Base-by-base conservation (phyloP, 345 rosid species). In the Corchorus capsularis region DNA sequence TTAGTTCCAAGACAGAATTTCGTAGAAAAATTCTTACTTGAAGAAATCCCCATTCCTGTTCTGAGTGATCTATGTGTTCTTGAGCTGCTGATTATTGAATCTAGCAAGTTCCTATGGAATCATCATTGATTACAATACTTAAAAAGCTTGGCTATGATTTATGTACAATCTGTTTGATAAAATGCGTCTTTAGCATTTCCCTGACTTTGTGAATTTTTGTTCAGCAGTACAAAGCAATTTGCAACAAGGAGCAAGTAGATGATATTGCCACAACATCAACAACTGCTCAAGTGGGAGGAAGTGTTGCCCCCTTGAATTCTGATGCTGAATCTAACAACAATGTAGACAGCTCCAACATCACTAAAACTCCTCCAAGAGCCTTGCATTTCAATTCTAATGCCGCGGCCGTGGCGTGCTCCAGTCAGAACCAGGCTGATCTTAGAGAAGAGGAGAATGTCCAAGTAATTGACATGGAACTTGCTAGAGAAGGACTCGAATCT, bases 221-320 rank as follows among this genome's bases (percentile, higher is more conserved):
- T 11, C 20, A 35, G 7, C 76, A 76, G 85, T 63, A 5, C 55
- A 50, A 16, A 49, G 59, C 62, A 32, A 5, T 72, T 37, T 68
- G 68, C 20, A 27, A 47, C 45, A 20, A 41, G 9, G 46, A 41
- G n/a, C 69, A 41, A 50, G 63, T 6, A 16, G 27, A 1, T 39
- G 32, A 27, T 27, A 27, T 39, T 0, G 17, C 10, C 1, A 45
- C 64, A 41, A 45, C 64, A 41, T 22, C 49, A 11, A 17, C 49
- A 11, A 17, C 55, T 15, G 52, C 41, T 47, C 69, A 17, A 22
- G 74, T 8, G 45, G 41, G 55, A 41, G 32, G 27, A 39, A 39
- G 5, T 6, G 43, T 3, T 6, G 6, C 53, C 27, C 35, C 50
- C 7, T 2, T 52, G 59, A 59, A 34, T 16, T 66, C 55, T 8